Evolutionary conservation across 768 basidiomycete genomes (phyloP), one percentile per base, ranked within the genome.

Genomic region (Candolleomyces eurysporus): DNA sequence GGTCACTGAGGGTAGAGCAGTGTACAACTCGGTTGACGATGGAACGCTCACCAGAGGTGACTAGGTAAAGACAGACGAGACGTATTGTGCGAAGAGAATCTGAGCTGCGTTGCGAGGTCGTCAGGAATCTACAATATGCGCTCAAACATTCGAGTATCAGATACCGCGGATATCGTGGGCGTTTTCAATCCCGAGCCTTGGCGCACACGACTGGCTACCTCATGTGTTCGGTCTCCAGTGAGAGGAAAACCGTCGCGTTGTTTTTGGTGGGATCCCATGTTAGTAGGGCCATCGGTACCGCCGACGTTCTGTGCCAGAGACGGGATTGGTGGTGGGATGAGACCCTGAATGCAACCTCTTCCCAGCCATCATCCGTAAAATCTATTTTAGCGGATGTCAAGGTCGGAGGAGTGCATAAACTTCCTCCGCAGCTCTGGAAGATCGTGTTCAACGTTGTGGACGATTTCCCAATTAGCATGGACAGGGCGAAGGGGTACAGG

Each of bases 221-320:
- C 61, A 22, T 19, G 59, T 72, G 51, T 69, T 65, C 58, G 67
- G 65, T n/a, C 55, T 63, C 16, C 22, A 62, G 17, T 62, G 67
- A 30, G 48, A 63, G 76, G 39, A 79, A 76, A 63, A 77, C 79
- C 36, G 63, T 80, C 16, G 73, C 71, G 4, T 65, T 79, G 22
- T 78, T 76, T 64, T 72, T 78, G 48, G 70, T 77, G 42, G 73
- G 78, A 58, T 71, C 71, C 3, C 62, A 67, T 22, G 48, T 66
- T 26, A 58, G 40, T 26, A 58, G 40, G 19, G 63, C 72, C 30
- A 63, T 67, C 16, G 69, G 69, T 10, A 65, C 71, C 2, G 65
- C 65, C 16, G 60, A 69, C 49, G 63, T 73, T 5, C 69, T 68
- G 2, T 65, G 64, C n/a, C 73, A 73, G 56, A 65, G 65, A 51